These are phyloP conservation scores for Flaveria ramosissima DNA, from an alignment of 129 eudicot species.

Conservation along the genomic window DNA sequence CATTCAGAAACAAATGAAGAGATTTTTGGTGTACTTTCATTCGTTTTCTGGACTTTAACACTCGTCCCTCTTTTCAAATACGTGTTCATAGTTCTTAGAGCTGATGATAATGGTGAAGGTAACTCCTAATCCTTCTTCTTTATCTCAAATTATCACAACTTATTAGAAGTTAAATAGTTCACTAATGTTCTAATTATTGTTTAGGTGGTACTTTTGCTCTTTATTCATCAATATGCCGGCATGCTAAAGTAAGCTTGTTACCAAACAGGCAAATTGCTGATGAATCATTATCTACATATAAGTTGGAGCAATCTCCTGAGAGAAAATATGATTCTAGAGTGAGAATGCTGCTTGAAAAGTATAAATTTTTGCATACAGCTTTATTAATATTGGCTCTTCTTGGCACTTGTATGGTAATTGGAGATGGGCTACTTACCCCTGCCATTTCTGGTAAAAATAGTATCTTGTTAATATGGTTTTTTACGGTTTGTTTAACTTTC, in stretches of 20 bases:
- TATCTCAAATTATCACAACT: neutral
- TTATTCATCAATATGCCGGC: slow-evolving; percentile 72
- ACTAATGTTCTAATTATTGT: neutral
- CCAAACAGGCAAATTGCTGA: slow-evolving; percentile 75
- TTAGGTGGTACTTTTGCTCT: slow-evolving; percentile 85
- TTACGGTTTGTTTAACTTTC: neutral
- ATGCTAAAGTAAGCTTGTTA: slow-evolving; percentile 76
- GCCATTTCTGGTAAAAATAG: slow-evolving; percentile 63
- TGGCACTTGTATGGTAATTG: slow-evolving; percentile 88
- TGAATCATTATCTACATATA: slow-evolving; percentile 67
- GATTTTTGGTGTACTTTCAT: slow-evolving; percentile 74
- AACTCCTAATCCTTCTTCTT: neutral
- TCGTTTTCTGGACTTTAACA: slow-evolving; percentile 79
- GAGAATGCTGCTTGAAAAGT: slow-evolving; percentile 66
- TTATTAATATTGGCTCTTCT: slow-evolving; percentile 71
- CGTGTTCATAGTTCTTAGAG: slow-evolving; percentile 74
- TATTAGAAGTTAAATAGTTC: neutral
- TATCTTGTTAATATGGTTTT: neutral
- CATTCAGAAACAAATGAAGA: slow-evolving; percentile 80
- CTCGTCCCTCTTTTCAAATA: slow-evolving; percentile 72
- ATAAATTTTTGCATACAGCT: slow-evolving; percentile 68
- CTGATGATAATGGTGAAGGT: slow-evolving; percentile 86
- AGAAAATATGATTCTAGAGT: slow-evolving; percentile 49
- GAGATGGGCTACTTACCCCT: slow-evolving; percentile 70
- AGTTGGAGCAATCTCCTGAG: slow-evolving; percentile 63